Conservation (phyloP, 148 eudicot genomes). For the Hydrangea macrophylla region DNA sequence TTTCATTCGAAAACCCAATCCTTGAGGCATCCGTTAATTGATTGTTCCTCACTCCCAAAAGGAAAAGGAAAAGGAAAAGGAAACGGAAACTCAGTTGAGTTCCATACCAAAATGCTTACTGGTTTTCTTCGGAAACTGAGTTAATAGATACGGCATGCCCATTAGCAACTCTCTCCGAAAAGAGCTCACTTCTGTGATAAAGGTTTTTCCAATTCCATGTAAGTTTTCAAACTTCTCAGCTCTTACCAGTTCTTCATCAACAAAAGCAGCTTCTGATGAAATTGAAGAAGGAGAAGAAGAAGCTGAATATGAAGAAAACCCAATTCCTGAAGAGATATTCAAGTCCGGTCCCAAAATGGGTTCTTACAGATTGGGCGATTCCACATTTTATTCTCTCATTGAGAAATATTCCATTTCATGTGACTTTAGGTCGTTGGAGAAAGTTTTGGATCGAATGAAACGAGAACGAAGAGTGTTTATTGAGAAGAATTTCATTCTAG, state of each 20-base stretch:
- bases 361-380: slow-evolving; percentile 67
- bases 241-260: slow-evolving; percentile 18
- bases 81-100: no score
- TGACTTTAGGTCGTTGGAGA: slow-evolving; percentile 57
- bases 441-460: slow-evolving; percentile 64
- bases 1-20: no score
- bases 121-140: neutral
- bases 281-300: slow-evolving; percentile 14
- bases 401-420: slow-evolving; percentile 48
- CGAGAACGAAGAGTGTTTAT: slow-evolving; percentile 52
- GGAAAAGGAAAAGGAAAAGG: no score
- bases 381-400: slow-evolving; percentile 66
- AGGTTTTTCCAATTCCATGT: slow-evolving; percentile 26
- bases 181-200: slow-evolving; percentile 14
- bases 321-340: slow-evolving; percentile 43
- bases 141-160: slow-evolving; percentile 38
- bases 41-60: no score
- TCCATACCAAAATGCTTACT: neutral
- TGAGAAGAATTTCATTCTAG: slow-evolving; percentile 56
- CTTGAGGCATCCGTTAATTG: no score
- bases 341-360: slow-evolving; percentile 42
- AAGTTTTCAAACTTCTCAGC: slow-evolving; percentile 26
- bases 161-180: slow-evolving; percentile 18
- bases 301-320: slow-evolving; percentile 15
- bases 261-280: slow-evolving; percentile 14